Conservation (phyloP, 1,139 yeast genomes). For the Debaryomyces nepalensis region DNA sequence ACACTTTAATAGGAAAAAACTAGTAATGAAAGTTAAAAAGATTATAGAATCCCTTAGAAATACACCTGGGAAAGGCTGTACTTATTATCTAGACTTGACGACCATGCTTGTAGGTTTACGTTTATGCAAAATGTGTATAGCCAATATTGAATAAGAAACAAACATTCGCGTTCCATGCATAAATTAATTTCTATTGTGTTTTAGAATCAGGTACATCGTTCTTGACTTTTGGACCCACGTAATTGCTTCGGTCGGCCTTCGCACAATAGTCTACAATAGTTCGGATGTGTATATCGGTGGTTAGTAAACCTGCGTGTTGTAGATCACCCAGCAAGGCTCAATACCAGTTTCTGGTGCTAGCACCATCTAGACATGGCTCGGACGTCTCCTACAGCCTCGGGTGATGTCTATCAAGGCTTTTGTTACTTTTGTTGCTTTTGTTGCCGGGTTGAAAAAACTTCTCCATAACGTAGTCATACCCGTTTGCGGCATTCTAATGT, state of each 20-base stretch:
- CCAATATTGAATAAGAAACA: not conserved
- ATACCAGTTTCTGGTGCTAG: not conserved
- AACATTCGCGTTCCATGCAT: conserved; percentile 6
- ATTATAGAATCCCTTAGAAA: not conserved
- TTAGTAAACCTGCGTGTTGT: no score
- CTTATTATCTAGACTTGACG: conserved; percentile 1
- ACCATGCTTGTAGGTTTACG: not conserved
- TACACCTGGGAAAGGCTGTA: conserved; percentile 8
- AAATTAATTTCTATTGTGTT: conserved; percentile 2
- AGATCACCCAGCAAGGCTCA: conserved; percentile 1
- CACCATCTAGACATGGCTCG: conserved; percentile 1
- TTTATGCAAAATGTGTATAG: conserved; percentile 4
- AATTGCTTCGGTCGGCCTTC: no score
- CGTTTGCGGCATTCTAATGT: no score
- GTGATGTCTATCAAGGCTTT: no score
- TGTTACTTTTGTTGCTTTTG: no score
- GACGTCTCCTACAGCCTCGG: no score
- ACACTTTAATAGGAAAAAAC: conserved; percentile 10
- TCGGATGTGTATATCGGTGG: no score
- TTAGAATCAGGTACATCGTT: not conserved
- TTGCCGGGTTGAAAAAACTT: no score
- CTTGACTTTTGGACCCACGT: not conserved
- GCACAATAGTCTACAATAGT: no score
- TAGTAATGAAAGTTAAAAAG: not conserved
- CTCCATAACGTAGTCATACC: no score